A percentile compares a stretch with the other conserved stretches of the same genome.
Evolutionary conservation across 257 asterid genomes (phyloP).

Genomic region (Rubia yunnanensis): DNA sequence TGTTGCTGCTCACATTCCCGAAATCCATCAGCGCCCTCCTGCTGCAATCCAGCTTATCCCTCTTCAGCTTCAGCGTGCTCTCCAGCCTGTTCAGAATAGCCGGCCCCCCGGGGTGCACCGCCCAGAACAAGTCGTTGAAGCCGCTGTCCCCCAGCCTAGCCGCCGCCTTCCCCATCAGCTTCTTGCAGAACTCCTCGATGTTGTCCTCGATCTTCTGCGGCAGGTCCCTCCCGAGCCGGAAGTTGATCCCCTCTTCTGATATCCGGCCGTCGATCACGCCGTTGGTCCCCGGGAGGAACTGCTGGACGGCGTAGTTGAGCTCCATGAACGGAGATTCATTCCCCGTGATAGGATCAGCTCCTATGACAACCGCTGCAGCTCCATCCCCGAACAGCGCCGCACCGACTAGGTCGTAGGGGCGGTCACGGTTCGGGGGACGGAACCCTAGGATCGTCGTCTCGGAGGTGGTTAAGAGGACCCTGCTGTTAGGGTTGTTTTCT

Average conservation of each 20-base stretch:
- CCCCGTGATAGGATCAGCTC: conserved; percentile 43
- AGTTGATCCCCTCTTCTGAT: conserved; percentile 78
- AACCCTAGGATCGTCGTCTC: conserved; percentile 89
- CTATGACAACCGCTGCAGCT: conserved; percentile 67
- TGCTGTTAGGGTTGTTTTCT: conserved; percentile 84
- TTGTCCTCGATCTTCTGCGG: conserved; percentile 78
- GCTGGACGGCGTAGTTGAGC: conserved; percentile 57
- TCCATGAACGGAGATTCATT: conserved; percentile 59
- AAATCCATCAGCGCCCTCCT: conserved; percentile 79
- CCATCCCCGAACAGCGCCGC: conserved; percentile 93
- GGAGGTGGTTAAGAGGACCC: conserved; percentile 68
- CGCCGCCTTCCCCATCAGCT: conserved; percentile 37
- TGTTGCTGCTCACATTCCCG: conserved; percentile 90
- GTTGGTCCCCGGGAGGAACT: conserved; percentile 56
- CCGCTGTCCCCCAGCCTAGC: conserved; percentile 17
- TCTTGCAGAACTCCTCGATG: conserved; percentile 62
- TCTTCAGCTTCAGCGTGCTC: conserved; percentile 33
- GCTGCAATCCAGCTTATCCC: conserved; percentile 59
- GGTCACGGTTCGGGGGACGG: conserved; percentile 63
- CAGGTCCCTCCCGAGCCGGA: conserved; percentile 69
- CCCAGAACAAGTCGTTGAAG: conserved; percentile 76
- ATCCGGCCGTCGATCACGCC: conserved; percentile 64
- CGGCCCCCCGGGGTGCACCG: conserved; percentile 95
- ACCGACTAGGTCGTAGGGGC: conserved; percentile 86
- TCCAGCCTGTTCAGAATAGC: conserved; percentile 79